These are phyloP conservation scores for Leishmania lainsoni DNA, from an alignment of 208 protist species.

Conservation along the genomic window DNA sequence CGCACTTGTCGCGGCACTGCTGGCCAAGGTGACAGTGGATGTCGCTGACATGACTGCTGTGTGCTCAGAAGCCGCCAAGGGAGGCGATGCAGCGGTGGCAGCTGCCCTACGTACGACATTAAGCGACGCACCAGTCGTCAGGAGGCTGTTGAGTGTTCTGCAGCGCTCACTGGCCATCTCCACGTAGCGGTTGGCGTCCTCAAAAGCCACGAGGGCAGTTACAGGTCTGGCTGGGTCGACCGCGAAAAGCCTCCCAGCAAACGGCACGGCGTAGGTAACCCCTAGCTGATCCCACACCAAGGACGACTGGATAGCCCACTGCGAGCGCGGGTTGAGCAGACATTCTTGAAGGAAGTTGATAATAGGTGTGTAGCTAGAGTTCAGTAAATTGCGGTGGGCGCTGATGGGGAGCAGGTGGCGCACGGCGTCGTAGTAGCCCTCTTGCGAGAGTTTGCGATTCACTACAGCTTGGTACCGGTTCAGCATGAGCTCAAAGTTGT, in stretches of 20 bases:
- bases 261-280: constrained; percentile 58
- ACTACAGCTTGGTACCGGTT: constrained; percentile 26
- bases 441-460: constrained; percentile 15
- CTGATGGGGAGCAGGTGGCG: constrained; percentile 35
- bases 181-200: constrained; percentile 36
- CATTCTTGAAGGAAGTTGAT: constrained; percentile 47
- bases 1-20: neutral
- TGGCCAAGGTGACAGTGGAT: neutral
- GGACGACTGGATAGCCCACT: constrained; percentile 46
- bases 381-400: constrained; percentile 39
- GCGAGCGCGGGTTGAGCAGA: constrained; percentile 38
- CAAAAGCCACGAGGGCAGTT: constrained; percentile 33
- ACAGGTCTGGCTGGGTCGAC: constrained; percentile 29
- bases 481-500: constrained; percentile 43
- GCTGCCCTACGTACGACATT: constrained; percentile 18
- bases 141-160: constrained; percentile 25
- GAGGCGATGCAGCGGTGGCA: neutral
- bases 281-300: constrained; percentile 47
- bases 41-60: neutral
- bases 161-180: constrained; percentile 31
- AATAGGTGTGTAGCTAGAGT: constrained; percentile 43
- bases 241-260: constrained; percentile 44
- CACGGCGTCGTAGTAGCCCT: constrained; percentile 31
- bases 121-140: constrained; percentile 28
- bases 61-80: neutral